A percentile compares a stretch with the other conserved stretches of the same genome.
phyloP scores from a whole-genome alignment of 345 rosid genomes.

The Iberis pinnata region DNA sequence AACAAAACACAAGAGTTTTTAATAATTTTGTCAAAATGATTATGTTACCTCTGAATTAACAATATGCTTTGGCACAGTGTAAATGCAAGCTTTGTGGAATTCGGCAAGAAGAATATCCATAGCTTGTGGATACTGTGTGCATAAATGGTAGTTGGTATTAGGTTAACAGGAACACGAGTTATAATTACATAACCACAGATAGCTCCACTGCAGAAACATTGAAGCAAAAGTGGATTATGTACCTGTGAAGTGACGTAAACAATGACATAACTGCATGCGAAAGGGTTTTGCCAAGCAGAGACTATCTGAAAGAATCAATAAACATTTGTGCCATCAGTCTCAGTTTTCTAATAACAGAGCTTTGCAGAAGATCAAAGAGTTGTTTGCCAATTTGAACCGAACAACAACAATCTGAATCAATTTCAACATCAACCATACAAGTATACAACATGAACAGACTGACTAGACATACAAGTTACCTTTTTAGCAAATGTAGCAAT shows the following conservation, averaged over 20 bases:
- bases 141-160: constrained; percentile 10
- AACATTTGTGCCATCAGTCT: constrained; percentile 4
- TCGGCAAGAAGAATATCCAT: constrained; percentile 88
- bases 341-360: neutral
- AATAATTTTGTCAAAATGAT: neutral
- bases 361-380: neutral
- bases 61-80: constrained; percentile 83
- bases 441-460: neutral
- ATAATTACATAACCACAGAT: neutral
- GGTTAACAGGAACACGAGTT: neutral
- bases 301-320: constrained; percentile 48
- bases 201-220: neutral
- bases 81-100: constrained; percentile 77
- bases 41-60: constrained; percentile 52
- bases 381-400: neutral
- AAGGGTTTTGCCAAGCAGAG: constrained; percentile 46
- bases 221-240: constrained; percentile 8
- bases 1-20: neutral
- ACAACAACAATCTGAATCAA: neutral
- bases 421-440: constrained; percentile 15
- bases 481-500: constrained; percentile 64
- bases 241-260: constrained; percentile 78
- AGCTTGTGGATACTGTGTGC: constrained; percentile 58
- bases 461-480: constrained; percentile 42
- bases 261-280: constrained; percentile 66